These are phyloP conservation scores for Evansstolkia leycettana DNA, from an alignment of 495 filamentous ascomycete genomes.

Conservation along the genomic window DNA sequence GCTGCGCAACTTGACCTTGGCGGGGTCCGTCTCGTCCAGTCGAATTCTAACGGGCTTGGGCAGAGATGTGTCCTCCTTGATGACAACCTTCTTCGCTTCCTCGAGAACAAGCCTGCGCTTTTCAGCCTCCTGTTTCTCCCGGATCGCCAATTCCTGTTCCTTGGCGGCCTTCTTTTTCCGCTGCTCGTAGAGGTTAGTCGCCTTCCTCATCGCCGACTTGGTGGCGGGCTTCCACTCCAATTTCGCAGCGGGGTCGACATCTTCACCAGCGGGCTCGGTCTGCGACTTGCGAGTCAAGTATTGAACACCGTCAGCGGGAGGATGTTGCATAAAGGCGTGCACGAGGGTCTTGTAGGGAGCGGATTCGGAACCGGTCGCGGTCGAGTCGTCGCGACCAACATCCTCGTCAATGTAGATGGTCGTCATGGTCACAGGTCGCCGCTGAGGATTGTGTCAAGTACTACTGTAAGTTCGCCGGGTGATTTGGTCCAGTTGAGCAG, in stretches of 20 bases:
- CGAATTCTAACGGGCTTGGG: constrained; percentile 67
- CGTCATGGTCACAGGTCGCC: constrained; percentile 21
- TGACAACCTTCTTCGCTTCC: constrained; percentile 76
- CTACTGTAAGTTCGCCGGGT: no score
- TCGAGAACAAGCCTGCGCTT: constrained; percentile 56
- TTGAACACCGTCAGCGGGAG: constrained; percentile 42
- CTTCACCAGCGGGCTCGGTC: constrained; percentile 49
- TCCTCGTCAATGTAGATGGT: constrained; percentile 72
- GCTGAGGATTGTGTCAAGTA: no score
- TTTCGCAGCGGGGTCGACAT: constrained; percentile 32
- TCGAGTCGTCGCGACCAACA: constrained; percentile 56
- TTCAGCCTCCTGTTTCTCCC: constrained; percentile 61
- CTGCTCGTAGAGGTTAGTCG: constrained; percentile 53
- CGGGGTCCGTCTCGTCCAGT: constrained; percentile 50
- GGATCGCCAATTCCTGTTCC: constrained; percentile 52
- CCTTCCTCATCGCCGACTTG: constrained; percentile 77
- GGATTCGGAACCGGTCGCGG: constrained; percentile 53
- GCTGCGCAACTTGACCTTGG: constrained; percentile 47
- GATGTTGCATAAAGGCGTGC: constrained; percentile 63
- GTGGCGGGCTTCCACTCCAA: constrained; percentile 69
- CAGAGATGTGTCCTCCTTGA: constrained; percentile 69
- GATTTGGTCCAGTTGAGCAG: no score
- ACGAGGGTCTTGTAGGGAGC: constrained; percentile 71
- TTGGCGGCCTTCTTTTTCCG: constrained; percentile 70
- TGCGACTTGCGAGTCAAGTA: constrained; percentile 60